Percentiles rank a stretch among this genome's conserved stretches.
Evolutionary conservation across 306 rosid species (phyloP).

Genomic region (Gillenia trifoliata): DNA sequence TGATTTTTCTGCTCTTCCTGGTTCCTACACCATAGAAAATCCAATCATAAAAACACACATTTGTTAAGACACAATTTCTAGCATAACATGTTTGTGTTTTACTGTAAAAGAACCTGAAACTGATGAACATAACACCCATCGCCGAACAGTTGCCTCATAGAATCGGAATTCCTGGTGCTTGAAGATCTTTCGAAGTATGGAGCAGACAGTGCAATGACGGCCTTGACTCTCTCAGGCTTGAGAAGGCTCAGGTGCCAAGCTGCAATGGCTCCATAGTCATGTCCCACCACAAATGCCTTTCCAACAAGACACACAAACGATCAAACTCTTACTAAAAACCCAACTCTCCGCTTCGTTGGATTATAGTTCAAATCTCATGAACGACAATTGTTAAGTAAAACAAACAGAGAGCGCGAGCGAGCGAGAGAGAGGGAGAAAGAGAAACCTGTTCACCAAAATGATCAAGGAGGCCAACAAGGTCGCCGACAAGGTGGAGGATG

Average conservation of each 20-base stretch:
- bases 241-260: slow-evolving; percentile 59
- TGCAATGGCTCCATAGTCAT: slow-evolving; percentile 46
- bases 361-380: not conserved
- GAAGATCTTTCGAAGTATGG: slow-evolving; percentile 50
- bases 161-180: slow-evolving; percentile 31
- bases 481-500: slow-evolving; percentile 39
- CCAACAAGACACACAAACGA: not conserved
- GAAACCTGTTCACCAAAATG: slow-evolving; percentile 53
- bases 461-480: slow-evolving; percentile 54
- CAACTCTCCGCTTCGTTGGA: too few relatives aligned
- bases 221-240: slow-evolving; percentile 69
- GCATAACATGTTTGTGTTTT: not conserved
- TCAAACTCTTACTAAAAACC: not conserved
- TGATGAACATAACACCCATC: slow-evolving; percentile 48
- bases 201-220: slow-evolving; percentile 38
- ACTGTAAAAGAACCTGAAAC: slow-evolving; percentile 46
- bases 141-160: slow-evolving; percentile 29
- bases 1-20: slow-evolving; percentile 72
- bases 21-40: slow-evolving; percentile 38
- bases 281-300: slow-evolving; percentile 60
- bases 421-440: not conserved
- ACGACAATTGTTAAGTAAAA: too few relatives aligned
- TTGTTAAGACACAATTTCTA: not conserved
- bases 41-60: not conserved
- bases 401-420: too few relatives aligned